A percentile compares a stretch with the other conserved stretches of the same genome.
These are phyloP conservation scores for Tetracladium maxilliforme DNA, from an alignment of 2,329 filamentous ascomycete genomes.

Conservation along the genomic window DNA sequence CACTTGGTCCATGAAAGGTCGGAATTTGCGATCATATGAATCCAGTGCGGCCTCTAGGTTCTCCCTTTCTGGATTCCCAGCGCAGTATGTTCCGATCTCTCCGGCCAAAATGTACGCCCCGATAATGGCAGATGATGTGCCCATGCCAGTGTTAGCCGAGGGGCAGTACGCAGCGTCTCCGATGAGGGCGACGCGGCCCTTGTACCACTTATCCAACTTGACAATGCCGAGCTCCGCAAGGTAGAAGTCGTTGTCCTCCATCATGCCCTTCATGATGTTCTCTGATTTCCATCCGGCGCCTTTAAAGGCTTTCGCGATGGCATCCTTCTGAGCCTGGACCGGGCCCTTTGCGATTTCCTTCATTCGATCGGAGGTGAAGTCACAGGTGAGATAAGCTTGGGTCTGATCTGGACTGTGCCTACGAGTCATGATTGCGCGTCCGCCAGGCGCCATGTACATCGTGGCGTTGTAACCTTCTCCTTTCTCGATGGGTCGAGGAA, in stretches of 20 bases:
- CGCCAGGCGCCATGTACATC: constrained; percentile 18
- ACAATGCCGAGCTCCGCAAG: constrained; percentile 26
- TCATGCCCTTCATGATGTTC: constrained; percentile 25
- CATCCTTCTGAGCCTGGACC: constrained; percentile 20
- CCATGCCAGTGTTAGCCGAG: constrained; percentile 31
- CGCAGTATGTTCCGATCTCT: constrained; percentile 42
- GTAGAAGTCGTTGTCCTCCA: constrained; percentile 27
- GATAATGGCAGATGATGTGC: constrained; percentile 30
- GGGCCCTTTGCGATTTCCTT: constrained; percentile 13
- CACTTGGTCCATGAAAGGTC: constrained; percentile 25
- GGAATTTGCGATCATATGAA: constrained; percentile 26
- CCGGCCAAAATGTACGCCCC: constrained; percentile 42
- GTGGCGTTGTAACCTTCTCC: constrained; percentile 19
- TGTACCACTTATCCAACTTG: constrained; percentile 23
- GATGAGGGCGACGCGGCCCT: constrained; percentile 30
- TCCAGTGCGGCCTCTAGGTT: constrained; percentile 20
- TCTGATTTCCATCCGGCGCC: constrained; percentile 28
- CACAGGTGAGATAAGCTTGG: constrained; percentile 22
- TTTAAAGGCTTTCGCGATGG: constrained; percentile 20
- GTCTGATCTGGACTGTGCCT: constrained; percentile 19
- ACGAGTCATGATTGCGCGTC: constrained; percentile 24
- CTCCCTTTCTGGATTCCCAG: constrained; percentile 42
- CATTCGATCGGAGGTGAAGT: too few species aligned
- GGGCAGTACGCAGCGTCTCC: constrained; percentile 40
- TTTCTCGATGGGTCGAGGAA: constrained; percentile 13